Evolutionary conservation across 2,329 filamentous ascomycete species (phyloP).

Genomic region (Hymenoscyphus linearis): DNA sequence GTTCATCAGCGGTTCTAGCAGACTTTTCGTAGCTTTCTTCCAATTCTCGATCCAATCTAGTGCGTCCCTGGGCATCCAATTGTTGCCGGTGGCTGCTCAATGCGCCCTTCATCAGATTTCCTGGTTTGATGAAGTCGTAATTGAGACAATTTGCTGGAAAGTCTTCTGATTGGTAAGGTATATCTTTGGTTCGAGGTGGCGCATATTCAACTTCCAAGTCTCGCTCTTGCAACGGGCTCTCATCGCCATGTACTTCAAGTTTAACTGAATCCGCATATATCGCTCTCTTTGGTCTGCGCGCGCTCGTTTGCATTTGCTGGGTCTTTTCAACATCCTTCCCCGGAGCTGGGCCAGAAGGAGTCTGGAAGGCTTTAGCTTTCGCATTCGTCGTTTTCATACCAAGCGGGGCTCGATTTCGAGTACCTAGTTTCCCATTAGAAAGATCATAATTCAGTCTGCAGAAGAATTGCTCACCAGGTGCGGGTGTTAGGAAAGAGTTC

Average conservation of each 20-base stretch:
- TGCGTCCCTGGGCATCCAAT: constrained; percentile 63
- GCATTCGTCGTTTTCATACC: constrained; percentile 97
- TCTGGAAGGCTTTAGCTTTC: constrained; percentile 66
- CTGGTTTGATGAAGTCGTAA: constrained; percentile 51
- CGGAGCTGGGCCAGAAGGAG: constrained; percentile 56
- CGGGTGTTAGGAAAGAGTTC: constrained; percentile 70
- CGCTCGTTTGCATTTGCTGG: constrained; percentile 47
- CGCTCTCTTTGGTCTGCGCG: constrained; percentile 54
- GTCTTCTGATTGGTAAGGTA: constrained; percentile 65
- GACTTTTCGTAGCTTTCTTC: constrained; percentile 39
- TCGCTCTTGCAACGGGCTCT: constrained; percentile 50
- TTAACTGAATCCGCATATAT: constrained; percentile 51
- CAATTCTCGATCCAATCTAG: constrained; percentile 55
- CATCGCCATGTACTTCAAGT: constrained; percentile 55
- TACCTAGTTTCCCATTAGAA: constrained; percentile 15
- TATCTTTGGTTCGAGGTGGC: constrained; percentile 64
- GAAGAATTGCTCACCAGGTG: constrained; percentile 51
- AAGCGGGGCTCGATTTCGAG: constrained; percentile 71
- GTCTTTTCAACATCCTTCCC: constrained; percentile 59
- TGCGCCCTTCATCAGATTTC: constrained; percentile 54
- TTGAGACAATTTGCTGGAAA: constrained; percentile 54
- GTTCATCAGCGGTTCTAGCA: constrained; percentile 56
- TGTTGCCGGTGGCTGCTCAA: constrained; percentile 55
- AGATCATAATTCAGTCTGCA: constrained; percentile 5
- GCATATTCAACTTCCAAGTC: constrained; percentile 92